Base-by-base conservation (phyloP, 371 early-diverging fungal species). In the Actinomucor elegans region DNA sequence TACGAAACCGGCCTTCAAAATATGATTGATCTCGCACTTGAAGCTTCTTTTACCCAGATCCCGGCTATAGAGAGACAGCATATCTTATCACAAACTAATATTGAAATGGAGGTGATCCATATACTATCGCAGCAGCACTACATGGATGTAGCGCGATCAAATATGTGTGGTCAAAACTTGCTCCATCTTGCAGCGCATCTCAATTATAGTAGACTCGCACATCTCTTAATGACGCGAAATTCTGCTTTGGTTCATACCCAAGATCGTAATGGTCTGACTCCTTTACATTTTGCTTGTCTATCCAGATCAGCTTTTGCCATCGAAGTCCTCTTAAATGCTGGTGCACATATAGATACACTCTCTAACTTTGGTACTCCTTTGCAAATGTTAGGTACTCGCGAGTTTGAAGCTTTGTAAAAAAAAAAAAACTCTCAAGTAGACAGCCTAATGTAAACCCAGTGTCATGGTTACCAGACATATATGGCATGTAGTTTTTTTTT, bases 11-110 rank as follows among this genome's bases (percentile, higher is more conserved):
- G 85, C 11, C 87, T 90, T 45, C 79, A 84, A 48, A 82, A 85
- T 21, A 61, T 93, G 40, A 76, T 89, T 71, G 88, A 88, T 59
- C 77, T 93, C 31, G 85, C 89, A 0, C 71, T 89, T 34, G 88
- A 89, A 47, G 33, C 15, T 2, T 5, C 23, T 23, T 33, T 33
- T 23, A n/a, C 12, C 6, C 47, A 33, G 11, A 24, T 24, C 2
- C 40, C 40, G 24, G n/a, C n/a, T n/a, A n/a, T n/a, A n/a, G n/a
- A n/a, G n/a, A n/a, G n/a, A n/a, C n/a, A n/a, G n/a, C n/a, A n/a
- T n/a, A n/a, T n/a, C n/a, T n/a, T n/a, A n/a, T 40, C 44, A 11
- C 38, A 35, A 31, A 31, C 21, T 14, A 43, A 43, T 23, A 34
- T 46, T 37, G 55, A 54, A 26, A 8, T 27, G 5, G 29, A 31